Base-by-base conservation (phyloP, 2,329 filamentous ascomycete genomes). In the Cryphonectria carpinicola region DNA sequence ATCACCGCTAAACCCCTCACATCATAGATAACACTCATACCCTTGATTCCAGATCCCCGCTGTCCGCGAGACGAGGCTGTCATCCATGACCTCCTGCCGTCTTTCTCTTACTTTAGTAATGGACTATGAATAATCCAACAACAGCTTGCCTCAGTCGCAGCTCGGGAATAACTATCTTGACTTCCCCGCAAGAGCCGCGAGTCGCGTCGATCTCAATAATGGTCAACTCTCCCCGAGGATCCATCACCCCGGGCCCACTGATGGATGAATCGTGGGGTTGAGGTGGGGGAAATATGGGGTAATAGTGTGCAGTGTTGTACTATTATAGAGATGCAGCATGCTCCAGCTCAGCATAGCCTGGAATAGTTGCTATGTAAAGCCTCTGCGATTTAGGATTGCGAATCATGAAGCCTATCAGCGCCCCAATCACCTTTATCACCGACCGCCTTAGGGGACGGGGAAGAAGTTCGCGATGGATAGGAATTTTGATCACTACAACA, bases 341-440 rank as follows among this genome's bases (percentile, higher is more conserved):
- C 7, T 14, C 46, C 46, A 22, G 46, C 46, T 4, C 19, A 49
- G 46, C 4, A 17, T 22, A 3, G 22, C 22, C 46, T 49, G 46
- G 17, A 49, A 49, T n/a, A 4, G 14, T 39, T 19, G 19, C 58
- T 61, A 32, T 37, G 25, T 35, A 4, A 32, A 61, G 28, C 32
- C 17, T 37, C 19, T 22, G 17, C 22, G n/a, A 10, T 8, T 37
- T 19, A 65, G 62, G n/a, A 43, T 13, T 25, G 13, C 43, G 8
- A 32, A 56, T 14, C 39, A 66, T 66, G 65, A 66, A 66, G 65
- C 65, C 65, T 35, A 39, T 66, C 43, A 66, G 46, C 52, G 65
- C 65, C 17, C 65, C 65, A 7, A n/a, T 35, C 32, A 66, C 65
- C 2, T 13, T 58, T n/a, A 7, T 66, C 25, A 66, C 65, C n/a